Evolutionary conservation across 352 stramenopile genomes (phyloP).

Genomic region (Albugo laibachii): DNA sequence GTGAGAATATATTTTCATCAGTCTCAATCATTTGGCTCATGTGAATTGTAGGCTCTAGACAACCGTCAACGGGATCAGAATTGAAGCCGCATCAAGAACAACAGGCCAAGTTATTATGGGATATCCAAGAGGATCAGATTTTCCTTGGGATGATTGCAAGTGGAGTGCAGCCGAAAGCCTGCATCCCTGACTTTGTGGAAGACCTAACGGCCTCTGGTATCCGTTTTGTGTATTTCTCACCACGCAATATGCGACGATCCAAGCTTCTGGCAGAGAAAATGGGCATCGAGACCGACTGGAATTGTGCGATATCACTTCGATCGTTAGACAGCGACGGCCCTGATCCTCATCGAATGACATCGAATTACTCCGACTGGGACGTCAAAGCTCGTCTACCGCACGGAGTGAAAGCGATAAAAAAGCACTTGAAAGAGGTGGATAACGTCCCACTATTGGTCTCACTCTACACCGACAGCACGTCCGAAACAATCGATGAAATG

Average conservation of each 20-base stretch:
- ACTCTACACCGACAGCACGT: slow-evolving; percentile 95
- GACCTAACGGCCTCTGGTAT: slow-evolving; percentile 89
- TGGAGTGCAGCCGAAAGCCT: slow-evolving; percentile 84
- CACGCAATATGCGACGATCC: slow-evolving; percentile 94
- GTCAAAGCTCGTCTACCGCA: slow-evolving; percentile 92
- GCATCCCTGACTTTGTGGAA: slow-evolving; percentile 91
- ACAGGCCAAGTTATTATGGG: slow-evolving; percentile 43
- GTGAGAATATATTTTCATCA: too few relatives aligned
- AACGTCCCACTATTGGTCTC: slow-evolving; percentile 96
- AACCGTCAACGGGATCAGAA: too few relatives aligned
- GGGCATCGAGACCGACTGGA: slow-evolving; percentile 98
- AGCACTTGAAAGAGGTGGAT: slow-evolving; percentile 93
- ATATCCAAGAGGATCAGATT: slow-evolving; percentile 91
- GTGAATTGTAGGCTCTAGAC: too few relatives aligned
- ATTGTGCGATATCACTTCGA: slow-evolving; percentile 94
- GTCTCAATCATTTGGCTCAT: too few relatives aligned
- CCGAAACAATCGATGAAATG: slow-evolving; percentile 90
- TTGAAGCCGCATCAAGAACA: slow-evolving; percentile 15
- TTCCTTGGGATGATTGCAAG: slow-evolving; percentile 94
- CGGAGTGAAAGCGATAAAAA: slow-evolving; percentile 88
- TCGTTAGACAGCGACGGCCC: slow-evolving; percentile 80
- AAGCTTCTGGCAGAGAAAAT: slow-evolving; percentile 96
- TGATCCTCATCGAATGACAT: slow-evolving; percentile 92
- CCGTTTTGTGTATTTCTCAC: slow-evolving; percentile 98
- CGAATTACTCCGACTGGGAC: slow-evolving; percentile 95